Conservation (phyloP, 345 rosid genomes). For the Angophora floribunda region DNA sequence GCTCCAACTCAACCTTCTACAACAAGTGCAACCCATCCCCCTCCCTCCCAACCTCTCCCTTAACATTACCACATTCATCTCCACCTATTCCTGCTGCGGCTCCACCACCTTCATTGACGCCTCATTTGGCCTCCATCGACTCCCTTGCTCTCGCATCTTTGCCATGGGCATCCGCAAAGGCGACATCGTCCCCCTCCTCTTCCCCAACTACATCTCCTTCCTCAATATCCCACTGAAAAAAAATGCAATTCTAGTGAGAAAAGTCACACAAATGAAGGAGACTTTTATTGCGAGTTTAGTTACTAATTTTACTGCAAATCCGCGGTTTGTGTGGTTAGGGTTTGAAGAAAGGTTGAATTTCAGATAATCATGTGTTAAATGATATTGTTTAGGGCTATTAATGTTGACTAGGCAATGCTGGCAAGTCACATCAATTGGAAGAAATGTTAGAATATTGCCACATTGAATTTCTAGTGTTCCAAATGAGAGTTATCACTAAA, state of each 20-base stretch:
- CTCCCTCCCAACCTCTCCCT: rapidly evolving
- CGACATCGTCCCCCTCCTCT: neutral
- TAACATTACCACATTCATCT: no score
- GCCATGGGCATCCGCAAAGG: neutral
- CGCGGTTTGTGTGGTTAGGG: neutral
- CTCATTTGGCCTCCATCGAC: neutral
- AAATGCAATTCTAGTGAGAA: neutral
- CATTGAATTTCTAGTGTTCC: rapidly evolving
- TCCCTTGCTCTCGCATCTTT: neutral
- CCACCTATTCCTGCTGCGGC: neutral
- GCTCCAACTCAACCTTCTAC: neutral
- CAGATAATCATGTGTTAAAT: neutral
- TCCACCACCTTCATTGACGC: neutral
- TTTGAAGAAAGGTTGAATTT: no score
- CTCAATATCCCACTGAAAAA: neutral
- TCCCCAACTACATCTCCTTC: neutral
- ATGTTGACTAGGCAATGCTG: neutral
- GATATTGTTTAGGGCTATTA: no score
- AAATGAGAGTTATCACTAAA: neutral
- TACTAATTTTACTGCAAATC: neutral
- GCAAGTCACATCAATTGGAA: neutral
- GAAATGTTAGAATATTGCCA: no score
- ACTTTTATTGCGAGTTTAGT: neutral
- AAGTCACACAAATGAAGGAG: neutral
- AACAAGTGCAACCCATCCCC: no score